phyloP scores from a whole-genome alignment of 2,329 filamentous ascomycete species.

The Raffaelea deltoideospora region DNA sequence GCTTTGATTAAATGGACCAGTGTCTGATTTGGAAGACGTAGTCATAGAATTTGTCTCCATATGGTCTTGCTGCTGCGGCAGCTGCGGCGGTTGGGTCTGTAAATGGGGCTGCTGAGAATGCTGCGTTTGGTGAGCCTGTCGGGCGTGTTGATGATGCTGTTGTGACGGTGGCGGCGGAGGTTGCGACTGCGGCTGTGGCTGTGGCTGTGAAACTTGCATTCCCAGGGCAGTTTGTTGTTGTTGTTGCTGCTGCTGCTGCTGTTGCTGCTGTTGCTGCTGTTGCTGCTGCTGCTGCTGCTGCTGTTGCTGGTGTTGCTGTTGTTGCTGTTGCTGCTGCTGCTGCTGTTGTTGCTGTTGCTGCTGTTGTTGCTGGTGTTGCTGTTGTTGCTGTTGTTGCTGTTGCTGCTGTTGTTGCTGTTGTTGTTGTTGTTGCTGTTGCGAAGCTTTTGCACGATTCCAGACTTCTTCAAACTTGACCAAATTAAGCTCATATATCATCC shows the following conservation, averaged over 20 bases:
- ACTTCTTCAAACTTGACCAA: slow-evolving; percentile 63
- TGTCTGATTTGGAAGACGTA: no score
- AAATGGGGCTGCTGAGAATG: not conserved
- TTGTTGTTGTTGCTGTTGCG: slow-evolving; percentile 24
- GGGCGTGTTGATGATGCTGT: not conserved
- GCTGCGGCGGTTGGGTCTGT: slow-evolving; percentile 6
- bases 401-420: slow-evolving; percentile 5
- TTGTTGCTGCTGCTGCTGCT: slow-evolving; percentile 4
- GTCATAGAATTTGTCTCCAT: no score
- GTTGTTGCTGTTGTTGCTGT: slow-evolving; percentile 21
- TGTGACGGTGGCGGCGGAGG: not conserved
- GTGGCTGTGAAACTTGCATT: not conserved
- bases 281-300: slow-evolving; percentile 1
- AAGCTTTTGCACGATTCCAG: slow-evolving; percentile 38
- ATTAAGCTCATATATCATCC: slow-evolving; percentile 60
- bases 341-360: slow-evolving; percentile 20
- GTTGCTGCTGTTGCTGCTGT: slow-evolving; percentile 6
- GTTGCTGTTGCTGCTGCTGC: slow-evolving; percentile 20
- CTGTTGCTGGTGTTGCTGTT: slow-evolving; percentile 21
- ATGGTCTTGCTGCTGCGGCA: slow-evolving; percentile 13
- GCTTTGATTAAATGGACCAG: no score
- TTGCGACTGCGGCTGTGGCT: not conserved
- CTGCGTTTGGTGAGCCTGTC: not conserved
- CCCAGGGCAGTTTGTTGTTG: not conserved
- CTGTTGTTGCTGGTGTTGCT: slow-evolving; percentile 22